Conservation (phyloP, 768 basidiomycete genomes). For the Glaciozyma antarctica region DNA sequence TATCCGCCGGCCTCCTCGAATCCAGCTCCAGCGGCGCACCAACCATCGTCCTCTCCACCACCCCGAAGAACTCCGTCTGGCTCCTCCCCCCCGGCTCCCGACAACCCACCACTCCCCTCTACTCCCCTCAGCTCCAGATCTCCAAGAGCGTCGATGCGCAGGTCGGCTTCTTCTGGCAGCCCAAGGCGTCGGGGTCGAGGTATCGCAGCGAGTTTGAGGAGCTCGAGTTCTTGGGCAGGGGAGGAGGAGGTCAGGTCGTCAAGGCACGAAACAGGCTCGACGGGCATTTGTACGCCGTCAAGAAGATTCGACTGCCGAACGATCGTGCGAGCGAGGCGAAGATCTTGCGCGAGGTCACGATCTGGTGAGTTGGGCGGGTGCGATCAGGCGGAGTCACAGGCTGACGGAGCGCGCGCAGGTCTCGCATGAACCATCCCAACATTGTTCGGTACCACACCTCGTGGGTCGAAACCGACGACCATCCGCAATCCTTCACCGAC, state of each 20-base stretch:
- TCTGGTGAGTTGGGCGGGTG: constrained; percentile 19
- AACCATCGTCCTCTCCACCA: constrained; percentile 2
- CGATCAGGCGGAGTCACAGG: not conserved
- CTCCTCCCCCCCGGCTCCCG: not conserved
- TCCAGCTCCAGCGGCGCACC: constrained; percentile 16
- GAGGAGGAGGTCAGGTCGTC: constrained; percentile 36
- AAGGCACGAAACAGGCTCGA: constrained; percentile 35
- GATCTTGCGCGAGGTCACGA: constrained; percentile 35
- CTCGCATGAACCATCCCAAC: constrained; percentile 30
- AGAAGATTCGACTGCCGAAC: constrained; percentile 34
- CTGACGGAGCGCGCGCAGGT: constrained; percentile 8
- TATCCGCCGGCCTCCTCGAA: constrained; percentile 12
- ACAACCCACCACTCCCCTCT: constrained; percentile 7
- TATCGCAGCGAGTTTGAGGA: constrained; percentile 35
- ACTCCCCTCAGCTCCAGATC: constrained; percentile 12
- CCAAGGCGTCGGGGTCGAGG: constrained; percentile 18
- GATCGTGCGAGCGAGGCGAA: constrained; percentile 30
- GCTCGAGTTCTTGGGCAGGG: constrained; percentile 33
- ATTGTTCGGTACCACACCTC: constrained; percentile 29
- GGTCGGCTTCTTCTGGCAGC: constrained; percentile 33
- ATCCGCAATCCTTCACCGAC: not conserved
- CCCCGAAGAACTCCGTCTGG: constrained; percentile 7
- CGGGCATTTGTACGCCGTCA: constrained; percentile 32
- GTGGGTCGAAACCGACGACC: constrained; percentile 33
- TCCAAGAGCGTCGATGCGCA: constrained; percentile 21